These are phyloP conservation scores for Colletotrichum limetticola DNA, from an alignment of 2,329 filamentous ascomycete species.

Conservation along the genomic window DNA sequence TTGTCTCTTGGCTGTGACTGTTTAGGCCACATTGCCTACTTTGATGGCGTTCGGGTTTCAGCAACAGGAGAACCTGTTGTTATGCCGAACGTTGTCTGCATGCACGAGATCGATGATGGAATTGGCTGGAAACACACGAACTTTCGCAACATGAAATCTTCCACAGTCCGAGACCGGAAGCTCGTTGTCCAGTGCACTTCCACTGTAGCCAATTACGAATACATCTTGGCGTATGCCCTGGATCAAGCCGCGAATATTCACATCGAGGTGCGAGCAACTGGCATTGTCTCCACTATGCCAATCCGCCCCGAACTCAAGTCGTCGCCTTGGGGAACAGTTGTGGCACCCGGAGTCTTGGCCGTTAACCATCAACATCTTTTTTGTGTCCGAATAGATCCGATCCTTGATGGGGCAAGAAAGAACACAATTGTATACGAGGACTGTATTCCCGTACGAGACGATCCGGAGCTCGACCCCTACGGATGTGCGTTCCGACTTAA, in stretches of 20 bases:
- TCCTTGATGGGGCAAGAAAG: slow-evolving; percentile 58
- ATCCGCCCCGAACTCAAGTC: slow-evolving; percentile 59
- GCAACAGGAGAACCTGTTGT: slow-evolving; percentile 71
- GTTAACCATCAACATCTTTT: slow-evolving; percentile 74
- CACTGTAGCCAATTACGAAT: slow-evolving; percentile 69
- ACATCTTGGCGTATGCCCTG: slow-evolving; percentile 57
- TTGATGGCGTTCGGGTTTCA: slow-evolving; percentile 65
- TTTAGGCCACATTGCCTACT: slow-evolving; percentile 64
- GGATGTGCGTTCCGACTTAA: neutral
- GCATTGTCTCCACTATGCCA: slow-evolving; percentile 65
- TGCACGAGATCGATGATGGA: slow-evolving; percentile 80
- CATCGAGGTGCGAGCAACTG: slow-evolving; percentile 68
- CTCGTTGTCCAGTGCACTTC: slow-evolving; percentile 71
- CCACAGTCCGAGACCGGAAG: slow-evolving; percentile 64
- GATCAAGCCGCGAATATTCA: slow-evolving; percentile 65
- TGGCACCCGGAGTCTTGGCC: slow-evolving; percentile 67
- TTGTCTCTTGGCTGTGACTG: slow-evolving; percentile 61
- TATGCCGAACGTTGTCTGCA: slow-evolving; percentile 77
- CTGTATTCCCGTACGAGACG: neutral
- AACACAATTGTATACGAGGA: slow-evolving; percentile 53
- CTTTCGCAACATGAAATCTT: slow-evolving; percentile 70
- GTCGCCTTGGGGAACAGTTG: slow-evolving; percentile 63
- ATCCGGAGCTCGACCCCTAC: neutral
- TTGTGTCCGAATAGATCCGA: slow-evolving; percentile 66
- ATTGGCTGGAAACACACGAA: slow-evolving; percentile 84